A percentile compares a stretch with the other conserved stretches of the same genome.
phyloP scores from a whole-genome alignment of 2,329 filamentous ascomycete genomes.

The Diplodia scrobiculata region DNA sequence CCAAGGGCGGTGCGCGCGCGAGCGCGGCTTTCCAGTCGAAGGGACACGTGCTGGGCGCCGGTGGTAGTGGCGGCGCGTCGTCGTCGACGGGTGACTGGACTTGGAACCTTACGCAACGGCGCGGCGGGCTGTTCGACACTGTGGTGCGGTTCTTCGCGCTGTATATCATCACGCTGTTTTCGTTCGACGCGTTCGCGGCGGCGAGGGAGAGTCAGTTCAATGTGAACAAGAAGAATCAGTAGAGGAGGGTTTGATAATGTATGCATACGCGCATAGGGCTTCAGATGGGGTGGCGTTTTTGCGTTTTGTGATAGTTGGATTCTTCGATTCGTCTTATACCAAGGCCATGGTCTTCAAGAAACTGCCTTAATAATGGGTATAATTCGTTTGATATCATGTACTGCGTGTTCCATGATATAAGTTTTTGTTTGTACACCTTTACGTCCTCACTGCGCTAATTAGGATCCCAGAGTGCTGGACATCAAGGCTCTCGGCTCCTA shows the following conservation, averaged over 20 bases:
- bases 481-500: neutral
- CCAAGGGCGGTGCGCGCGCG: conserved; percentile 43
- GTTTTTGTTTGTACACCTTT: neutral
- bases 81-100: conserved; percentile 34
- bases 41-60: conserved; percentile 48
- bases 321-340: neutral
- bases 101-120: conserved; percentile 37
- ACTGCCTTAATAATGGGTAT: neutral
- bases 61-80: conserved; percentile 28
- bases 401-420: neutral
- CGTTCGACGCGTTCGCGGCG: conserved; percentile 49
- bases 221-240: conserved; percentile 36
- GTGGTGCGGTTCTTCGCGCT: conserved; percentile 51
- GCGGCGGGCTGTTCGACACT: conserved; percentile 45
- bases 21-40: conserved; percentile 45
- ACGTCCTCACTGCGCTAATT: neutral
- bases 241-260: neutral
- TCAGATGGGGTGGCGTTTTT: neutral
- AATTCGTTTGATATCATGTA: neutral
- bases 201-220: conserved; percentile 51
- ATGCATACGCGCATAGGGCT: neutral
- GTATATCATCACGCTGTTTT: conserved; percentile 51
- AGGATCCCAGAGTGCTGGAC: neutral
- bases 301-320: neutral
- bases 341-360: neutral